Evolutionary conservation across 495 filamentous ascomycete genomes (phyloP), one percentile per base, ranked within the genome.

Genomic region (Filosporella fistucella): DNA sequence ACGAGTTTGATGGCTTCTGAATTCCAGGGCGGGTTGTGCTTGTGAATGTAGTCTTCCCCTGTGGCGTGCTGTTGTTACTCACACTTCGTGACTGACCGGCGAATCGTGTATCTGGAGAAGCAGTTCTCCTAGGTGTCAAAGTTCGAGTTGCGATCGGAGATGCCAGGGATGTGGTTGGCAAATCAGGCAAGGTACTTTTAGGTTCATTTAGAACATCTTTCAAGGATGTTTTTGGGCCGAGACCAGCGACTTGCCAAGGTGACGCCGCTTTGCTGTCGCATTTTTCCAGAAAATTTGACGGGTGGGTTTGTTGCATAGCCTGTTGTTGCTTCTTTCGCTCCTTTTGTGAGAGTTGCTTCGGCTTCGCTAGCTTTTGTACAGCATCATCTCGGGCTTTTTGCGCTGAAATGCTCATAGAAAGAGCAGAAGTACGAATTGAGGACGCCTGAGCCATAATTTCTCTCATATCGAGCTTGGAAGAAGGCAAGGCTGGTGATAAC

Each of bases 271-370:
- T 64, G 39, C 48, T 28, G 7, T 64, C 42, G 21, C 14, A 25
- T 20, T 39, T 40, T 3, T 47, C 47, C n/a, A 42, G 28, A 20
- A 32, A 44, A 4, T 44, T 51, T 35, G 35, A 18, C 1, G 54
- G 45, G 22, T 26, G 11, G 17, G 41, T 9, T 16, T 50, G 47
- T 13, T 32, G 22, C 3, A 49, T n/a, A 25, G 47, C 34, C 50
- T 83, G 70, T 47, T 86, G 82, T 57, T 84, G 78, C 52, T 88
- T 82, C 53, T 78, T 88, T 67, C 95, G 96, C 10, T 89, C 81
- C 59, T 96, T 91, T 59, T 89, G 91, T 54, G 97, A 93, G 1
- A 89, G 93, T 33, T 94, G 53, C 54, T 81, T 95, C 63, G 61
- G 67, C 36, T 47, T 68, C 1, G 64, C 39, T 17, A 49, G 23